Base-by-base conservation (phyloP, 2,329 filamentous ascomycete genomes). In the Lachnellula cervina region DNA sequence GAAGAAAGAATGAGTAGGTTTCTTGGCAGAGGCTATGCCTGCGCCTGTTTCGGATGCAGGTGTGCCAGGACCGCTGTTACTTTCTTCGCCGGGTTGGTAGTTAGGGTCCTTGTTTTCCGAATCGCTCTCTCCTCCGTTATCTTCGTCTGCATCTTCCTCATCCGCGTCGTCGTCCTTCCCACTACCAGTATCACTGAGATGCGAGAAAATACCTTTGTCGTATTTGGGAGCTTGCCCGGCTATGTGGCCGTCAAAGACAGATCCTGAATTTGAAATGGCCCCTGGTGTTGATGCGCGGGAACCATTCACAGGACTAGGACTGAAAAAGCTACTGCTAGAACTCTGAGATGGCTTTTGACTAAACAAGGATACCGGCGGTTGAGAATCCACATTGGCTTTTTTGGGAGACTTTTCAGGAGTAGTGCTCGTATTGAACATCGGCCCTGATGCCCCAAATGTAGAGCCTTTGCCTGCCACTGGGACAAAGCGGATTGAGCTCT, bases 161-260 rank as follows among this genome's bases (percentile, higher is more conserved):
- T 69, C 66, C 51, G 73, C 71, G 16, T 75, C 72, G 19, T 75
- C 76, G 17, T 73, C 69, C 55, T 77, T 54, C 1, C 49, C 75
- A 58, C 72, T 75, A 59, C 80, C 76, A 6, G 68, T 72, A 50
- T 78, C 78, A 21, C 57, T 52, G 16, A 85, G 74, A 61, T 84
- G 80, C 23, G 77, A 77, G 64, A 86, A 86, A 49, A 84, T 32
- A 32, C 28, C 28, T 4, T 11, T 32, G 28, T 32, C 28, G 4
- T 11, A 13, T 4, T 32, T 11, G 28, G 9, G 28, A 13, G 9
- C 1, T 32, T 32, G 9, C 9, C 28, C 28, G 28, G 28, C 9
- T 32, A 32, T 32, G 9, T 32, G 28, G 28, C 28, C 28, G 28
- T 32, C 28, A 11, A 32, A 32, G 9, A 45, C n/a, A 54, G 52